Evolutionary conservation across 108 stramenopile genomes (phyloP).

Genomic region (Pseudonitzschia pungens): DNA sequence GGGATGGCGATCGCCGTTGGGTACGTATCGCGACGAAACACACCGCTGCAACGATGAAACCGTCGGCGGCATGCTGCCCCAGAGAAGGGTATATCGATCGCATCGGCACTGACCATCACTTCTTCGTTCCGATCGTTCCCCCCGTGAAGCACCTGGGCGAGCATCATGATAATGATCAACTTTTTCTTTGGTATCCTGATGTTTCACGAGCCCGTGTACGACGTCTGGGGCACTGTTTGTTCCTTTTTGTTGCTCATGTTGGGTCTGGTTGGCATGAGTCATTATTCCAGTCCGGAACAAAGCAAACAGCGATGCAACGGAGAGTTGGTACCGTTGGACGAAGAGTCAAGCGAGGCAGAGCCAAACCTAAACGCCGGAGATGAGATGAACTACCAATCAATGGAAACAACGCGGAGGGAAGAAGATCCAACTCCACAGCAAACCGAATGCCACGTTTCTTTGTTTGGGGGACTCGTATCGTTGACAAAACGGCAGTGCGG

Average conservation of each 20-base stretch:
- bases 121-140: neutral
- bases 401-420: neutral
- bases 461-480: constrained; percentile 4
- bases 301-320: neutral
- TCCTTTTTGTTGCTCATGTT: constrained; percentile 36
- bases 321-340: neutral
- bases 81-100: too few relatives aligned
- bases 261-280: constrained; percentile 54
- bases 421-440: neutral
- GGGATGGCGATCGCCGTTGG: constrained; percentile 74
- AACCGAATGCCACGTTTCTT: neutral
- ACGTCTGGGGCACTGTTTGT: constrained; percentile 27
- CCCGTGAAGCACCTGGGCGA: constrained; percentile 53
- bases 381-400: neutral
- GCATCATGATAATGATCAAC: constrained; percentile 60
- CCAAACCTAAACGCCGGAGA: neutral
- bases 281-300: constrained; percentile 28
- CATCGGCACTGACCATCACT: neutral
- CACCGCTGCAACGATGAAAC: neutral
- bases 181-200: constrained; percentile 68
- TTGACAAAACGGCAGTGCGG: constrained; percentile 47
- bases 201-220: constrained; percentile 60
- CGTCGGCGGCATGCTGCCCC: too few relatives aligned
- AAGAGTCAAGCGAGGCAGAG: neutral
- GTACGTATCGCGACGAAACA: neutral